Evolutionary conservation across 352 stramenopile genomes (phyloP).

Genomic region (Phytophthora idaei): DNA sequence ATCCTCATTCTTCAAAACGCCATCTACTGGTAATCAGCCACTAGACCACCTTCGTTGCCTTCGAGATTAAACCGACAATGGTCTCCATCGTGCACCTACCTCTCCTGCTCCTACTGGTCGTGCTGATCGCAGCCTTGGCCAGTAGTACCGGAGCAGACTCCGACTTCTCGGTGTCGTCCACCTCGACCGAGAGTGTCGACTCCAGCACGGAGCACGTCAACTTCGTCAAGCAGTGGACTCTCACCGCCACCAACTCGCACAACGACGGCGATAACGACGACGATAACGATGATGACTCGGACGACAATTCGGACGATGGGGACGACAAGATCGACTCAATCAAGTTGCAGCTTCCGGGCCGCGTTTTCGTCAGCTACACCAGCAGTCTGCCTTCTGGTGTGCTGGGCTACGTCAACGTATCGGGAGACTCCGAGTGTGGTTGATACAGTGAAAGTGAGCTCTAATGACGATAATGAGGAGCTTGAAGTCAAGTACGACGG

Average conservation of each 20-base stretch:
- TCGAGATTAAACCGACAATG: slow-evolving; percentile 6
- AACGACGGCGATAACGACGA: slow-evolving; percentile 18
- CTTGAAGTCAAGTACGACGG: slow-evolving; percentile 27
- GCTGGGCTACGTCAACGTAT: slow-evolving; percentile 41
- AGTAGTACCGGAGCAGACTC: slow-evolving; percentile 11
- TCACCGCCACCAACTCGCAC: slow-evolving; percentile 20
- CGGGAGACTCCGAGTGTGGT: slow-evolving; percentile 22
- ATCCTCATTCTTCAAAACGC: slow-evolving; percentile 32
- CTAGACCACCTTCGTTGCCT: background rate
- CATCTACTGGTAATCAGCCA: slow-evolving; percentile 10
- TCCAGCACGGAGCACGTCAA: slow-evolving; percentile 25
- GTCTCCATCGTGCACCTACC: slow-evolving; percentile 3
- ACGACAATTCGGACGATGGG: slow-evolving; percentile 27
- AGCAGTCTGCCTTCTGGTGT: slow-evolving; percentile 22
- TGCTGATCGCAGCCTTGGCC: background rate
- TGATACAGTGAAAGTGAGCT: slow-evolving; percentile 25
- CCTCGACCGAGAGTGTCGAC: slow-evolving; percentile 15
- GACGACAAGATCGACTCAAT: slow-evolving; percentile 34
- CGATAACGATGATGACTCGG: slow-evolving; percentile 21
- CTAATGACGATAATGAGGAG: slow-evolving; percentile 31
- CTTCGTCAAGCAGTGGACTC: slow-evolving; percentile 40
- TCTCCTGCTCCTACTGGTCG: slow-evolving; percentile 5
- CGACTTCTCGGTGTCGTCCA: slow-evolving; percentile 32
- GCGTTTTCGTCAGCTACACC: slow-evolving; percentile 36
- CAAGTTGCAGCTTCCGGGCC: slow-evolving; percentile 29